These are phyloP conservation scores for Tricladium varicosporioides DNA, from an alignment of 2,329 filamentous ascomycete species.

Conservation along the genomic window DNA sequence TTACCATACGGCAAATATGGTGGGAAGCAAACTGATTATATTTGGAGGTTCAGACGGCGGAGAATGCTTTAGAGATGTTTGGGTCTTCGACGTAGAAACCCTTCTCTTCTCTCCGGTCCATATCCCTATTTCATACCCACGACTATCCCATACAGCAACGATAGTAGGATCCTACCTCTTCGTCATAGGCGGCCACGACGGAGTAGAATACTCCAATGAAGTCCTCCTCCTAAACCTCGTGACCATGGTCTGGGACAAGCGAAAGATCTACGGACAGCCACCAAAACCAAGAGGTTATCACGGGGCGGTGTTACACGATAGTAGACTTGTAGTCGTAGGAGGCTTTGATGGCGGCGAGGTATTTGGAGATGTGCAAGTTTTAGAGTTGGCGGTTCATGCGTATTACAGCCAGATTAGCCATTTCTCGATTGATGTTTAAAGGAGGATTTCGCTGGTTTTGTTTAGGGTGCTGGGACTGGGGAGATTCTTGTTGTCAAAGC, in stretches of 20 bases:
- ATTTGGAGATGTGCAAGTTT: constrained; percentile 64
- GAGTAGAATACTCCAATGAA: constrained; percentile 67
- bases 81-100: constrained; percentile 68
- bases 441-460: not conserved
- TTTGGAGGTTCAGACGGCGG: constrained; percentile 69
- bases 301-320: constrained; percentile 63
- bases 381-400: constrained; percentile 67
- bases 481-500: not conserved
- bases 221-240: constrained; percentile 67
- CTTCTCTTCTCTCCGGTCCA: constrained; percentile 57
- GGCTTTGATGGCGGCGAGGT: constrained; percentile 68
- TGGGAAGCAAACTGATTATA: constrained; percentile 69
- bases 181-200: constrained; percentile 68
- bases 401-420: constrained; percentile 75
- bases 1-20: constrained; percentile 73
- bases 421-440: constrained; percentile 65
- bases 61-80: constrained; percentile 71
- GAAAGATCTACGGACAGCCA: constrained; percentile 61
- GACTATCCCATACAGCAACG: constrained; percentile 66
- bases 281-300: constrained; percentile 67
- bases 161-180: constrained; percentile 70
- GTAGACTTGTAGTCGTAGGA: constrained; percentile 61
- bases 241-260: constrained; percentile 71
- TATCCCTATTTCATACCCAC: constrained; percentile 60
- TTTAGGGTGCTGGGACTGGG: not conserved